Base-by-base conservation (phyloP, 305 asterid genomes). In the Rubia tinctorum region DNA sequence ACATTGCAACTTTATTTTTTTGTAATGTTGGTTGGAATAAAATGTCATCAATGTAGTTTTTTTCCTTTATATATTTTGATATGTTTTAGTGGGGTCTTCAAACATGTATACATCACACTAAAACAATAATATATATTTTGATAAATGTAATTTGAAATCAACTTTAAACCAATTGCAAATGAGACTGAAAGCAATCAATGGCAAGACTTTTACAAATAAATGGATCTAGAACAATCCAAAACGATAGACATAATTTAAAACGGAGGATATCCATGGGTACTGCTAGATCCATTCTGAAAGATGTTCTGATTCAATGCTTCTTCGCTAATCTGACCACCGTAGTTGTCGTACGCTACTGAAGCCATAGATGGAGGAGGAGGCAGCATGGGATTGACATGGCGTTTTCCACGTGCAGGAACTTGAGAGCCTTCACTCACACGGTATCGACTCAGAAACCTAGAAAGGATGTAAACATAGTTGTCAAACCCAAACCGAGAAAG, bases 401-500 rank as follows among this genome's bases (percentile, higher is more conserved):
- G 53, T 4, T 13, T 47, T 47, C 53, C 53, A 47, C 18, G 15
- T 0, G 18, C n/a, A n/a, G n/a, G 6, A 47, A 12, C 14, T 2
- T 15, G 18, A 47, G 53, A 47, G 14, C 2, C 53, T 47, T 5
- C 6, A 2, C 53, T 47, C 14, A 12, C 18, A 47, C 53, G 53
- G 11, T 55, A 55, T 17, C 37, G 65, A 12, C 20, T 23, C 15
- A 60, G 27, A 23, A 5, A 60, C 13, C 6, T 9, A 10, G 25
- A 0, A 45, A 72, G 34, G 37, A 59, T 68, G 11, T 62, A 60
- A 25, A 72, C 60, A 30, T 72, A 72, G 12, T 72, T 59, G n/a
- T 72, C 76, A 6, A 72, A 72, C 10, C 76, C 76, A 0, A 72
- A 68, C 15, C 69, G 61, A 4, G 56, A 22, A 68, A 72, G 63